Conservation (phyloP, 495 filamentous ascomycete species). For the Penicillium diatomitis region DNA sequence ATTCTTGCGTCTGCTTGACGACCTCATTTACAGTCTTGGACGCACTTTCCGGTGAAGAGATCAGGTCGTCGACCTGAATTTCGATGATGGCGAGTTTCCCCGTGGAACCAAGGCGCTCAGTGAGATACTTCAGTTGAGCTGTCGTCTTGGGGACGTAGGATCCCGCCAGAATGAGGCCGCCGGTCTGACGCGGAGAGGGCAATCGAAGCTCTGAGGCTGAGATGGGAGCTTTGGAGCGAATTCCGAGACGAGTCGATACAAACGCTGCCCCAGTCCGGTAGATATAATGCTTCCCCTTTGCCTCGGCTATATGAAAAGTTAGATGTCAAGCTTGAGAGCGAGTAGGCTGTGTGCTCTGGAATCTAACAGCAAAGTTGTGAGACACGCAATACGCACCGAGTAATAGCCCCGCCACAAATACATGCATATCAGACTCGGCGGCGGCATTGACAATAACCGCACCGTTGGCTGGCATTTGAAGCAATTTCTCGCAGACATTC, state of each 20-base stretch:
- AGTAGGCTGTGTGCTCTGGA: too few species aligned
- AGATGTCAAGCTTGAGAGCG: neutral
- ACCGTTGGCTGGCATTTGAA: conserved; percentile 21
- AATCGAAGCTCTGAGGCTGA: conserved; percentile 31
- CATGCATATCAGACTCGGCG: conserved; percentile 44
- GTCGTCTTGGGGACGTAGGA: conserved; percentile 50
- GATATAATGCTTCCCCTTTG: conserved; percentile 38
- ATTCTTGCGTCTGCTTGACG: conserved; percentile 18
- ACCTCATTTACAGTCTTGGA: conserved; percentile 14
- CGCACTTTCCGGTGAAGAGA: conserved; percentile 20
- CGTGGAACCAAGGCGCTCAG: conserved; percentile 19
- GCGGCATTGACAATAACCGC: conserved; percentile 45
- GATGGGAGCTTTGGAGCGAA: conserved; percentile 36
- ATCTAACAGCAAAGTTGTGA: too few species aligned
- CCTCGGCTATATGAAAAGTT: conserved; percentile 20
- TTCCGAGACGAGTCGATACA: conserved; percentile 45
- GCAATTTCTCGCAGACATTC: conserved; percentile 29
- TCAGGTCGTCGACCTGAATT: conserved; percentile 36
- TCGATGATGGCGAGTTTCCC: conserved; percentile 36
- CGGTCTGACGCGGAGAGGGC: conserved; percentile 20
- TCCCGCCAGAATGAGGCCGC: conserved; percentile 43
- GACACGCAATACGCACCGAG: conserved; percentile 15
- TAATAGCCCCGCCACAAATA: conserved; percentile 38
- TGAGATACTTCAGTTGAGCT: conserved; percentile 35
- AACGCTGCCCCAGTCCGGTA: conserved; percentile 47